Percentiles rank a stretch among this genome's conserved stretches.
These are phyloP conservation scores for Canavalia gladiata DNA, from an alignment of 306 rosid genomes.

Conservation along the genomic window DNA sequence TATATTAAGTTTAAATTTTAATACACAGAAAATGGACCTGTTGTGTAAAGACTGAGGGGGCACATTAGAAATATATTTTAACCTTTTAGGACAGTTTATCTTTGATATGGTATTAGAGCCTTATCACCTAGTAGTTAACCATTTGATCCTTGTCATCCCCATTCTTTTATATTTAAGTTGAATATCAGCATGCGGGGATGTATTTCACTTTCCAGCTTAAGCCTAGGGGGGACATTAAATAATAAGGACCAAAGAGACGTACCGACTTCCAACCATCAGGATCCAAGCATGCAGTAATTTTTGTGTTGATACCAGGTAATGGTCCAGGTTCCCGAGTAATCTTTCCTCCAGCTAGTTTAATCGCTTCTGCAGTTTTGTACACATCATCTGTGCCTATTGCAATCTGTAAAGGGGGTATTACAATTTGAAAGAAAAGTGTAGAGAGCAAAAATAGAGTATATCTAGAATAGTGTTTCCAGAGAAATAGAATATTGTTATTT, in stretches of 20 bases:
- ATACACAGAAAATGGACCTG: not conserved
- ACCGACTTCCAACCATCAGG: conserved; percentile 99
- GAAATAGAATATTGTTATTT: not conserved
- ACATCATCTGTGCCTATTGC: conserved; percentile 98
- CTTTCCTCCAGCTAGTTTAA: conserved; percentile 86
- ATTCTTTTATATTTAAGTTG: conserved; percentile 13
- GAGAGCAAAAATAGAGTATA: not conserved
- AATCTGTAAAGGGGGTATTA: conserved; percentile 59
- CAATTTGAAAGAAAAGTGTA: not conserved
- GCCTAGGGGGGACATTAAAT: conserved; percentile 31
- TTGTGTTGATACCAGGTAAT: conserved; percentile 91
- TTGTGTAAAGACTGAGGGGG: not conserved
- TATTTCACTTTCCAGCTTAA: conserved; percentile 23
- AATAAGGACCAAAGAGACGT: conserved; percentile 51
- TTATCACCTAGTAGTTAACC: not conserved
- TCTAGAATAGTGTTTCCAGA: not conserved
- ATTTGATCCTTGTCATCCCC: not conserved
- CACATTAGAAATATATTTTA: not conserved
- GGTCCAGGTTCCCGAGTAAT: conserved; percentile 98
- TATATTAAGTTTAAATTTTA: not conserved
- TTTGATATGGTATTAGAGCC: conserved; percentile 18
- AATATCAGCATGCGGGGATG: conserved; percentile 32
- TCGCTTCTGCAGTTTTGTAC: conserved; percentile 90
- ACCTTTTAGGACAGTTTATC: not conserved
- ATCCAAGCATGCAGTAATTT: conserved; percentile 96